Base-by-base conservation (phyloP, 768 basidiomycete genomes). In the Paxillus ammoniavirescens region DNA sequence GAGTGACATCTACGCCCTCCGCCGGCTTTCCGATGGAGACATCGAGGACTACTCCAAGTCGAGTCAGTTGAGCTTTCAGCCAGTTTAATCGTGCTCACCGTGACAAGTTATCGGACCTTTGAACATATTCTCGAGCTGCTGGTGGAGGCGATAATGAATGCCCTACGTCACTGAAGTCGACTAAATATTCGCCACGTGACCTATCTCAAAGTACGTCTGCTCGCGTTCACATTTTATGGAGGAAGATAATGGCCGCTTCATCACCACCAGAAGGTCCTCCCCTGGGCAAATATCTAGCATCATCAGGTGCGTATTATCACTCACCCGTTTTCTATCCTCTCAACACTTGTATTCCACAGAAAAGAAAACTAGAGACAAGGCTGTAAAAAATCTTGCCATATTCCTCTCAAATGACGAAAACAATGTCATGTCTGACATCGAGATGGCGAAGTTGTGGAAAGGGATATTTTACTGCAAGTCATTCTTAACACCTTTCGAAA, bases 391-490 rank as follows among this genome's bases (percentile, higher is more conserved):
- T 54, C 78, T 98, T 8, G 76, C 86, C 0, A 69, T 75, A 4
- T 96, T 98, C 68, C 81, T 98, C 30, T 93, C 92, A 2, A 79
- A 83, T 61, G 76, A 80, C 43, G 68, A 69, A 8, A 75, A 76
- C 53, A 75, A 86, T 74, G 77, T 69, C 21, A 71, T 96, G 30
- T 72, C 87, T 14, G 82, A 87, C 52, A 54, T 75, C 28, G 94
- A 98, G 64, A 87, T 97, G 85, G 80, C 83, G 56, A 96, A 94
- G 71, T 70, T 98, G 30, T 98, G 96, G 96, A 98, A 99, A 69
- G 96, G 95, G 0, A 82, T 98, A 47, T 99, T 96, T 70, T 99
- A 96, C 71, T 97, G 95, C 93, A 57, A 59, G 84, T 71, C 5
- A 33, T 23, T 45, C 7, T 15, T 38, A 13, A 21, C 17, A 23